Evolutionary conservation across 768 basidiomycete species (phyloP).

Genomic region (Myochromella boudieri): DNA sequence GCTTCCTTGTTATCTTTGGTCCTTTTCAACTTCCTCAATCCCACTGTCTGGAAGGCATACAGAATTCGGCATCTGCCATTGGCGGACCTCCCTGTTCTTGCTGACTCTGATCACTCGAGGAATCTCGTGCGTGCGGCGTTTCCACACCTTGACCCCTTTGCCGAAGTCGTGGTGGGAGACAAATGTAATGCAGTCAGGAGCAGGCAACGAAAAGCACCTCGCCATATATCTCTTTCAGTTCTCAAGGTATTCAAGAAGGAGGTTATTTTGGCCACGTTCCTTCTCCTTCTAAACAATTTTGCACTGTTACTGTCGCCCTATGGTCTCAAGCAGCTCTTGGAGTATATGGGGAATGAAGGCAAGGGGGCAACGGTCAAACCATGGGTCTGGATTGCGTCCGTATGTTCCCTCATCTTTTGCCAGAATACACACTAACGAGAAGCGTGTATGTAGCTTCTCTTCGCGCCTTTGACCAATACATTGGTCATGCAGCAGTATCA

Average conservation of each 20-base stretch:
- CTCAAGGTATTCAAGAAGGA: slow-evolving; percentile 33
- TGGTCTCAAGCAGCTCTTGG: slow-evolving; percentile 38
- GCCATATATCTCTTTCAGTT: slow-evolving; percentile 45
- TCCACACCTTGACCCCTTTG: slow-evolving; percentile 17
- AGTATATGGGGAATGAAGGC: slow-evolving; percentile 44
- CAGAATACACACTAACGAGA: slow-evolving; percentile 45
- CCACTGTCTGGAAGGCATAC: slow-evolving; percentile 44
- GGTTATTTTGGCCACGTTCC: slow-evolving; percentile 22
- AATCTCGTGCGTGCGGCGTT: slow-evolving; percentile 25
- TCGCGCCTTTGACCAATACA: slow-evolving; percentile 6
- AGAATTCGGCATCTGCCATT: slow-evolving; percentile 42
- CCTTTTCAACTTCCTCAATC: slow-evolving; percentile 54
- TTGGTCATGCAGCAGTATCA: slow-evolving; percentile 16
- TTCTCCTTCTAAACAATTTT: slow-evolving; percentile 24
- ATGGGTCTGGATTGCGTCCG: slow-evolving; percentile 61
- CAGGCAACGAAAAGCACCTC: slow-evolving; percentile 27
- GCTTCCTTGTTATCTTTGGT: slow-evolving; percentile 41
- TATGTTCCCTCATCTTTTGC: slow-evolving; percentile 40
- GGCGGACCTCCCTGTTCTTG: slow-evolving; percentile 59
- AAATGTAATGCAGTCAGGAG: slow-evolving; percentile 33
- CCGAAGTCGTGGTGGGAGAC: slow-evolving; percentile 20
- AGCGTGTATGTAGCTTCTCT: slow-evolving; percentile 36
- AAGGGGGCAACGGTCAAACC: slow-evolving; percentile 49
- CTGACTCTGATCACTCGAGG: slow-evolving; percentile 51
- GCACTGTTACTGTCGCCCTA: slow-evolving; percentile 31